These are phyloP conservation scores for Juglanconis juglandina DNA, from an alignment of 2,329 filamentous ascomycete genomes.

Conservation along the genomic window DNA sequence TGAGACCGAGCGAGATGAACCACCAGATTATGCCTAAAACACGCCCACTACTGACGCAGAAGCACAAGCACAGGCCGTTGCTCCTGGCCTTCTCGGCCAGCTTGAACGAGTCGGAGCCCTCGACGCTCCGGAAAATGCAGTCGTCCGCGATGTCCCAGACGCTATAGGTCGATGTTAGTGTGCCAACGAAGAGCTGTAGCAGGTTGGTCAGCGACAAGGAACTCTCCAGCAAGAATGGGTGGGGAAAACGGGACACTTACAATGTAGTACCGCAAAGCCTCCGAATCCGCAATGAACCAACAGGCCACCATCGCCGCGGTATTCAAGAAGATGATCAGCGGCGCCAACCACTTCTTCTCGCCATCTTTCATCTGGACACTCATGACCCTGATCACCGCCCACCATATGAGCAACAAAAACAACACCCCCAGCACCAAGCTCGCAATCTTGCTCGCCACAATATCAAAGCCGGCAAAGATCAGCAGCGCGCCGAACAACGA, in stretches of 20 bases:
- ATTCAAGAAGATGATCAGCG: slow-evolving; percentile 65
- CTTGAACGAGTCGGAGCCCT: slow-evolving; percentile 73
- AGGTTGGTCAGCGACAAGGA: neutral
- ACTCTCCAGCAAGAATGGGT: neutral
- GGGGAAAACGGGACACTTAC: slow-evolving; percentile 34
- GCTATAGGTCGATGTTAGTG: slow-evolving; percentile 77
- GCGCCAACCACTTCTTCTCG: slow-evolving; percentile 72
- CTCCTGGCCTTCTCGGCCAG: slow-evolving; percentile 76
- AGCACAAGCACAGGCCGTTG: slow-evolving; percentile 61
- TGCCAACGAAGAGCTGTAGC: slow-evolving; percentile 70
- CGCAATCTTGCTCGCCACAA: slow-evolving; percentile 76
- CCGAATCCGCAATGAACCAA: slow-evolving; percentile 77
- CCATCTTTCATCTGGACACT: slow-evolving; percentile 33
- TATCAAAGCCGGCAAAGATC: slow-evolving; percentile 78
- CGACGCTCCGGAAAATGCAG: slow-evolving; percentile 75
- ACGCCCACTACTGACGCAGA: slow-evolving; percentile 7
- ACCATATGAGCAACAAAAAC: slow-evolving; percentile 78
- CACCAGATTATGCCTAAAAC: slow-evolving; percentile 75
- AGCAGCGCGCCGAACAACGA: slow-evolving; percentile 73
- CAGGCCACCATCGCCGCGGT: slow-evolving; percentile 69
- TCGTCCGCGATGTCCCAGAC: slow-evolving; percentile 87
- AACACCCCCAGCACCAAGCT: slow-evolving; percentile 70
- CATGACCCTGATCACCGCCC: slow-evolving; percentile 36
- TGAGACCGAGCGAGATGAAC: slow-evolving; percentile 67
- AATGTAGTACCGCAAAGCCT: slow-evolving; percentile 69